Conservation (phyloP, 768 basidiomycete species). For the Cystofilobasidium ferigula region DNA sequence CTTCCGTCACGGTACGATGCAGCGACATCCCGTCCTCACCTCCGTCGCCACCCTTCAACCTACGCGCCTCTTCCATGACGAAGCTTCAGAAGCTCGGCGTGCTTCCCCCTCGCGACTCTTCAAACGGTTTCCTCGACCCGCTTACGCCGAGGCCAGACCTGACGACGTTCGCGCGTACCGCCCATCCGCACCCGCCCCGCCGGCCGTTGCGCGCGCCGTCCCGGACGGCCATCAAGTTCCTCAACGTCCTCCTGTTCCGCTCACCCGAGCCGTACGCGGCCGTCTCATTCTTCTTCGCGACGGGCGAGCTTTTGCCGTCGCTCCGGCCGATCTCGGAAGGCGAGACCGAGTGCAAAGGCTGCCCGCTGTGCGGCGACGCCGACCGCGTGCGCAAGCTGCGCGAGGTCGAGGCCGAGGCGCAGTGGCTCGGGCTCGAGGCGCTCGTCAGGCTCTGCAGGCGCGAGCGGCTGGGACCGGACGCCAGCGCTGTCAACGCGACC, state of each 20-base stretch:
- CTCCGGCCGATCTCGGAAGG: background rate
- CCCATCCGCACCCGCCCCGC: background rate
- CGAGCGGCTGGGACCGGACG: slow-evolving; percentile 4
- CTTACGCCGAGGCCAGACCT: background rate
- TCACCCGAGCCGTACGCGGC: slow-evolving; percentile 18
- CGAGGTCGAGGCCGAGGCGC: slow-evolving; percentile 14
- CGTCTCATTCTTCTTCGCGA: slow-evolving; percentile 12
- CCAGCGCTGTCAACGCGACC: background rate
- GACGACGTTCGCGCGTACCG: background rate
- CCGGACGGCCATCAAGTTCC: slow-evolving; percentile 1
- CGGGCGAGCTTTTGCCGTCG: slow-evolving; percentile 12
- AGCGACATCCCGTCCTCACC: background rate
- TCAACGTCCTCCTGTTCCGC: slow-evolving; percentile 22
- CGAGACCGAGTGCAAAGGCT: slow-evolving; percentile 12
- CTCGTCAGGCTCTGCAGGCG: slow-evolving; percentile 6
- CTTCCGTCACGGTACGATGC: no score
- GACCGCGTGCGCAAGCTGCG: slow-evolving; percentile 10
- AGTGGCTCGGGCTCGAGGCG: slow-evolving; percentile 13
- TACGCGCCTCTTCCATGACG: slow-evolving; percentile 20
- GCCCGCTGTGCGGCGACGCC: slow-evolving; percentile 17
- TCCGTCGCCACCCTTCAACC: slow-evolving; percentile 3
- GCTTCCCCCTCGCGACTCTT: slow-evolving; percentile 8
- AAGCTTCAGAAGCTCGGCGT: slow-evolving; percentile 23
- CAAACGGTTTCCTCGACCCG: slow-evolving; percentile 2
- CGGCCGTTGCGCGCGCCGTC: background rate